Percentiles rank a stretch among this genome's conserved stretches.
Conservation (phyloP, 2,329 filamentous ascomycete species). For the Fusarium metavorans region DNA sequence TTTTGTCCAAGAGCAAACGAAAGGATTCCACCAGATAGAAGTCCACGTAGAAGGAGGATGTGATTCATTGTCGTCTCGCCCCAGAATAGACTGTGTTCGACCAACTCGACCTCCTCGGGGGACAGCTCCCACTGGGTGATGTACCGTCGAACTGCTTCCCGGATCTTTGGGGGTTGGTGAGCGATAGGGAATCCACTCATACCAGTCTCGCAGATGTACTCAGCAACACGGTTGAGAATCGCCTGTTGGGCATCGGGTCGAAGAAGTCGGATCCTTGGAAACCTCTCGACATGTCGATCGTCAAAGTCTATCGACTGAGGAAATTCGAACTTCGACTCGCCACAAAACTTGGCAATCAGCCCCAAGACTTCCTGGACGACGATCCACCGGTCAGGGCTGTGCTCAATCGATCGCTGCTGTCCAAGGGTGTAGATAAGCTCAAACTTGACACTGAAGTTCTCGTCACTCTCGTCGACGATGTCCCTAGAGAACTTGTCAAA, state of each 20-base stretch:
- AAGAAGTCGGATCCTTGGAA: slow-evolving; percentile 64
- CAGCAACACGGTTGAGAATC: slow-evolving; percentile 51
- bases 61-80: slow-evolving; percentile 45
- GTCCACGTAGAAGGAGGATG: slow-evolving; percentile 64
- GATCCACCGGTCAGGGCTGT: slow-evolving; percentile 67
- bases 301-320: slow-evolving; percentile 58
- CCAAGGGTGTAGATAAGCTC: slow-evolving; percentile 75
- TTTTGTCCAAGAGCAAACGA: slow-evolving; percentile 66
- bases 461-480: slow-evolving; percentile 75
- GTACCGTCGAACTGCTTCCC: slow-evolving; percentile 55
- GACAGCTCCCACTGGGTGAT: slow-evolving; percentile 53
- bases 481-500: slow-evolving; percentile 62
- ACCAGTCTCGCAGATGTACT: slow-evolving; percentile 57
- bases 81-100: slow-evolving; percentile 56
- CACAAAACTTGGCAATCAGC: slow-evolving; percentile 51
- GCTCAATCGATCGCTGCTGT: slow-evolving; percentile 60
- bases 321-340: slow-evolving; percentile 43
- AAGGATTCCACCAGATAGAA: slow-evolving; percentile 68
- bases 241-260: slow-evolving; percentile 42
- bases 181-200: slow-evolving; percentile 56
- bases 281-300: slow-evolving; percentile 49
- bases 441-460: slow-evolving; percentile 70
- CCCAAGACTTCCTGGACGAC: slow-evolving; percentile 65
- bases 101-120: slow-evolving; percentile 44
- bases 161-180: slow-evolving; percentile 46